phyloP scores from a whole-genome alignment of 768 basidiomycete species.

The Mycena haematopus region DNA sequence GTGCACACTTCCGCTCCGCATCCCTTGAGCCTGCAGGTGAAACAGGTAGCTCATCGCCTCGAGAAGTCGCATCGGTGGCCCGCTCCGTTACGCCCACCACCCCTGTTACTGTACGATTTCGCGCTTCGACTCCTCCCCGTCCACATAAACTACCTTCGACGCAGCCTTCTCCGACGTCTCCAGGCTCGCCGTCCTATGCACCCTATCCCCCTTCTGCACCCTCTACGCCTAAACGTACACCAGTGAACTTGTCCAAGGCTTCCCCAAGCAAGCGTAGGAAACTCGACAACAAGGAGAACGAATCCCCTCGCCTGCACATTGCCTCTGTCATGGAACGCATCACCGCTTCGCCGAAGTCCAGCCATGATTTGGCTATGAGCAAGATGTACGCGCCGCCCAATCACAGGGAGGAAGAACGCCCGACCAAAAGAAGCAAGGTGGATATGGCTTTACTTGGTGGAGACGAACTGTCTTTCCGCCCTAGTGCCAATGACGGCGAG shows the following conservation, averaged over 20 bases:
- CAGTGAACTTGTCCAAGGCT: slow-evolving; percentile 31
- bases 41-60: slow-evolving; percentile 11
- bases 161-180: slow-evolving; percentile 35
- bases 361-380: slow-evolving; percentile 34
- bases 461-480: slow-evolving; percentile 24
- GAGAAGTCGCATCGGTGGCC: slow-evolving; percentile 21
- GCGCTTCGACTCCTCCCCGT: slow-evolving; percentile 40
- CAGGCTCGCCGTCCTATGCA: slow-evolving; percentile 31
- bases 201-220: slow-evolving; percentile 42
- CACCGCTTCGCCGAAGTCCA: slow-evolving; percentile 40
- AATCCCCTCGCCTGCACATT: slow-evolving; percentile 45
- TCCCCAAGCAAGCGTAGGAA: slow-evolving; percentile 47
- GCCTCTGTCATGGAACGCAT: slow-evolving; percentile 55
- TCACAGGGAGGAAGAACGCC: slow-evolving; percentile 36
- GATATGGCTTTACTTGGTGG: slow-evolving; percentile 15
- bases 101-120: slow-evolving; percentile 24
- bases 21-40: slow-evolving; percentile 19
- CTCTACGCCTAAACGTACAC: slow-evolving; percentile 41
- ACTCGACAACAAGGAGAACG: slow-evolving; percentile 65
- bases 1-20: slow-evolving; percentile 22
- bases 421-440: slow-evolving; percentile 40
- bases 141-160: slow-evolving; percentile 43
- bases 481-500: slow-evolving; percentile 16
- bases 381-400: slow-evolving; percentile 54
- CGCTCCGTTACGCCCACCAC: slow-evolving; percentile 27